Evolutionary conservation across 371 early-diverging fungal species (phyloP).

Genomic region (Mortierella sp.): DNA sequence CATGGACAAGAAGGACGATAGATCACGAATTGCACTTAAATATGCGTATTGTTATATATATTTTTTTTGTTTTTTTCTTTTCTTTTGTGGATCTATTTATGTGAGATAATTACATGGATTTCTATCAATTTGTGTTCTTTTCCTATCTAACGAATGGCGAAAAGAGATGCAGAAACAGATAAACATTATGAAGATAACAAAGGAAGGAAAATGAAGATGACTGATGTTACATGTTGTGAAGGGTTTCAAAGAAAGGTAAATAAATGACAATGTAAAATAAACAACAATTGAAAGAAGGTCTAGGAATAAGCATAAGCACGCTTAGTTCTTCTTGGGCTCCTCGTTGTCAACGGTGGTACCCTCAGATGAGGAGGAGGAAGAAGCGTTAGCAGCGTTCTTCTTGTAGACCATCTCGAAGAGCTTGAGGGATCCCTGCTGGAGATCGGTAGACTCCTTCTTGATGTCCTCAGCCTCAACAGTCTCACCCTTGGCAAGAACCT

Average conservation of each 20-base stretch:
- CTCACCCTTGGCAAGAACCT: slow-evolving; percentile 76
- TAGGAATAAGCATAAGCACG: slow-evolving; percentile 50
- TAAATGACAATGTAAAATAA: slow-evolving; percentile 5
- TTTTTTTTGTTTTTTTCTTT: slow-evolving; percentile 11
- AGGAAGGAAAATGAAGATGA: slow-evolving; percentile 1
- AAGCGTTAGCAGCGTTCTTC: slow-evolving; percentile 64
- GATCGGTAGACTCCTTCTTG: slow-evolving; percentile 82
- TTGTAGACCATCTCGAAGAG: slow-evolving; percentile 98
- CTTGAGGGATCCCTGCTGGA: slow-evolving; percentile 92
- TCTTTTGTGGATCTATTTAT: slow-evolving; percentile 5
- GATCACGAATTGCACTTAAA: not conserved
- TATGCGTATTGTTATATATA: not conserved
- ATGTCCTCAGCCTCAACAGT: slow-evolving; percentile 74
- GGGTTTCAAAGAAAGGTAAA: slow-evolving; percentile 6
- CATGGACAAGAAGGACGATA: no score
- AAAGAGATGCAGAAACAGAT: slow-evolving; percentile 8
- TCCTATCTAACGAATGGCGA: not conserved
- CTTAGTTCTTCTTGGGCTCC: slow-evolving; percentile 58
- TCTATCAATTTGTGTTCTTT: slow-evolving; percentile 9
- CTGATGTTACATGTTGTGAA: slow-evolving; percentile 38
- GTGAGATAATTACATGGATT: slow-evolving; percentile 15
- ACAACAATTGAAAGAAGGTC: slow-evolving; percentile 6
- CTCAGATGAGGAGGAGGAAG: slow-evolving; percentile 55
- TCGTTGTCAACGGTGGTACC: slow-evolving; percentile 57
- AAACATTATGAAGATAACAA: slow-evolving; percentile 18